Evolutionary conservation across 1,284 basidiomycete genomes (phyloP).

Genomic region (Cryptococcus neoformans): DNA sequence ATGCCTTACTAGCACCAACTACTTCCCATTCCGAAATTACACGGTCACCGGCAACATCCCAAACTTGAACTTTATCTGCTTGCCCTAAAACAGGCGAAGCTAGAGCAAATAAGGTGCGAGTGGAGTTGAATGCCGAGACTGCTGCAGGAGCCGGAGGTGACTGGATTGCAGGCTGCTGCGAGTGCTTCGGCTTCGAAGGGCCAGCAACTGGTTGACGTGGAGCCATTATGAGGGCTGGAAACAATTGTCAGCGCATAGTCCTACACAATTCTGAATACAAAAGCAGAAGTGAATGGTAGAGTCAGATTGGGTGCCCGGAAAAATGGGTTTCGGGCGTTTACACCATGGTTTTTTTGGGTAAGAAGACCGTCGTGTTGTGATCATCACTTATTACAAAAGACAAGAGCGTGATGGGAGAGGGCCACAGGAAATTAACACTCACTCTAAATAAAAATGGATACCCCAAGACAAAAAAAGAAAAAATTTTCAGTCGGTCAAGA

Average conservation of each 20-base stretch:
- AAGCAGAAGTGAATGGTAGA: conserved; percentile 6
- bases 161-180: conserved; percentile 24
- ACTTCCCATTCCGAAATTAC: conserved; percentile 48
- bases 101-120: conserved; percentile 42
- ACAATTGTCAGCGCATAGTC: conserved; percentile 1
- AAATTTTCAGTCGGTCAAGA: neutral
- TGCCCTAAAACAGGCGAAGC: conserved; percentile 44
- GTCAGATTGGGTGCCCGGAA: conserved; percentile 43
- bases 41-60: conserved; percentile 42
- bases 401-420: neutral
- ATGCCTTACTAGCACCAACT: conserved; percentile 40
- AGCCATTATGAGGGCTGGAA: conserved; percentile 22
- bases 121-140: conserved; percentile 44
- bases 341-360: conserved; percentile 33
- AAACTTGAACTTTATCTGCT: conserved; percentile 47
- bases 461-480: neutral
- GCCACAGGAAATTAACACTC: neutral
- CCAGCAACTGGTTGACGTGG: conserved; percentile 42
- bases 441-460: conserved; percentile 1
- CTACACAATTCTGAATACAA: neutral
- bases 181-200: conserved; percentile 37
- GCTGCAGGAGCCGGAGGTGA: conserved; percentile 42
- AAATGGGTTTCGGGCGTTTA: conserved; percentile 46
- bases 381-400: conserved; percentile 40
- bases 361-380: conserved; percentile 50